A percentile compares a stretch with the other conserved stretches of the same genome.
Conservation (phyloP, 768 basidiomycete species). For the Strobilomyces echinocephalus region DNA sequence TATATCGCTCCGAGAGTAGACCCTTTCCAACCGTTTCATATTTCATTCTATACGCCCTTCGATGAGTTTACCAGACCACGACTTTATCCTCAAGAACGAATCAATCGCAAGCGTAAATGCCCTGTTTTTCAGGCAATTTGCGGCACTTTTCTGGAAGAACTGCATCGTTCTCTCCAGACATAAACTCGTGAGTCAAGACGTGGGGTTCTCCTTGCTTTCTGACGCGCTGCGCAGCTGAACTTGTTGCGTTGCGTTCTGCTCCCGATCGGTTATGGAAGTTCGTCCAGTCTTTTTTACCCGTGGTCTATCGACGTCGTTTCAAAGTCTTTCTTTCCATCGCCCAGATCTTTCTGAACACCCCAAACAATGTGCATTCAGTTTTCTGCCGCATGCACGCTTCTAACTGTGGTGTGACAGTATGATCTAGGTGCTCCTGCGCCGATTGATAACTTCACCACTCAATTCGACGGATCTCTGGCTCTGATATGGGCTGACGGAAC, state of each 20-base stretch:
- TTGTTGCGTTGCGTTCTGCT: conserved; percentile 56
- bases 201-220: neutral
- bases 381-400: neutral
- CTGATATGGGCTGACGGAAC: conserved; percentile 71
- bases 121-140: conserved; percentile 59
- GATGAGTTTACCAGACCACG: neutral
- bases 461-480: conserved; percentile 49
- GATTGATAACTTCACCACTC: conserved; percentile 41
- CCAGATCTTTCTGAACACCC: conserved; percentile 53
- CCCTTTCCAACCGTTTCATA: neutral
- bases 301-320: neutral
- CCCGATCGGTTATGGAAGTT: conserved; percentile 56
- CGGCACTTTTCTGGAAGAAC: conserved; percentile 64
- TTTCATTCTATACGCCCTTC: neutral
- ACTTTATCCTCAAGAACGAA: neutral
- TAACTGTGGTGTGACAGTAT: conserved; percentile 36
- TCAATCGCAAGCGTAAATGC: conserved; percentile 15
- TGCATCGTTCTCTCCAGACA: conserved; percentile 69
- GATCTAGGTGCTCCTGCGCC: conserved; percentile 57
- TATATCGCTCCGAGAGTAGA: no score
- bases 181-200: conserved; percentile 45
- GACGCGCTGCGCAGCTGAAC: conserved; percentile 41
- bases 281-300: neutral
- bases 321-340: conserved; percentile 58
- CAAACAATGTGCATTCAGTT: conserved; percentile 48